phyloP scores from a whole-genome alignment of 1,284 basidiomycete species.

The Papiliotrema nemorosa region DNA sequence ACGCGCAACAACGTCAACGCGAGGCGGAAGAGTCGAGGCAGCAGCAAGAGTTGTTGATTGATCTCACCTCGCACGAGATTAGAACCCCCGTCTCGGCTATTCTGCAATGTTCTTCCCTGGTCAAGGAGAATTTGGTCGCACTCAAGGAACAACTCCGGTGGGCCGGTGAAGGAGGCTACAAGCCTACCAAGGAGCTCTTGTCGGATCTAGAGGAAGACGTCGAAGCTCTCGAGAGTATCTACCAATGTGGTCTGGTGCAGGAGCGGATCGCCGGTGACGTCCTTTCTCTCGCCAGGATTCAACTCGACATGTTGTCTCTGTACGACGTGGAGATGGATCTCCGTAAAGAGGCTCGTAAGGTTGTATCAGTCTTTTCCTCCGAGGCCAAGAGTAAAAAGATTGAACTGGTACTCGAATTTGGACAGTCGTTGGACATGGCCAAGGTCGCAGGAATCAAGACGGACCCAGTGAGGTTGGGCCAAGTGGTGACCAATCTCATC shows the following conservation, averaged over 20 bases:
- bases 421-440: slow-evolving; percentile 23
- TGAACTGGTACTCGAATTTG: slow-evolving; percentile 30
- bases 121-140: slow-evolving; percentile 42
- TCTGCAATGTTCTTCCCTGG: slow-evolving; percentile 43
- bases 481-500: slow-evolving; percentile 42
- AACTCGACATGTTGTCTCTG: slow-evolving; percentile 42
- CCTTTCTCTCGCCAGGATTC: slow-evolving; percentile 48
- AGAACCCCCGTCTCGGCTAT: slow-evolving; percentile 46
- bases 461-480: slow-evolving; percentile 46
- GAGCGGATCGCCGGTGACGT: slow-evolving; percentile 51
- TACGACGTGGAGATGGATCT: slow-evolving; percentile 46
- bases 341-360: slow-evolving; percentile 41
- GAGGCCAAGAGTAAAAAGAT: slow-evolving; percentile 42
- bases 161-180: slow-evolving; percentile 24
- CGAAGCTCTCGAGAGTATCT: slow-evolving; percentile 41
- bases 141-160: slow-evolving; percentile 34
- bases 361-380: slow-evolving; percentile 33
- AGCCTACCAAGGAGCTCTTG: slow-evolving; percentile 37
- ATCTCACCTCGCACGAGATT: slow-evolving; percentile 48
- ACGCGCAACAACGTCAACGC: slow-evolving; percentile 35
- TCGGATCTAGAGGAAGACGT: slow-evolving; percentile 46
- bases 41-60: slow-evolving; percentile 47
- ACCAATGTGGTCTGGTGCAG: slow-evolving; percentile 49
- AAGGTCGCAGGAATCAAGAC: slow-evolving; percentile 35
- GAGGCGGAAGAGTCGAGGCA: slow-evolving; percentile 42